These are phyloP conservation scores for Seiridium unicorne DNA, from an alignment of 2,329 filamentous ascomycete genomes.

Conservation along the genomic window DNA sequence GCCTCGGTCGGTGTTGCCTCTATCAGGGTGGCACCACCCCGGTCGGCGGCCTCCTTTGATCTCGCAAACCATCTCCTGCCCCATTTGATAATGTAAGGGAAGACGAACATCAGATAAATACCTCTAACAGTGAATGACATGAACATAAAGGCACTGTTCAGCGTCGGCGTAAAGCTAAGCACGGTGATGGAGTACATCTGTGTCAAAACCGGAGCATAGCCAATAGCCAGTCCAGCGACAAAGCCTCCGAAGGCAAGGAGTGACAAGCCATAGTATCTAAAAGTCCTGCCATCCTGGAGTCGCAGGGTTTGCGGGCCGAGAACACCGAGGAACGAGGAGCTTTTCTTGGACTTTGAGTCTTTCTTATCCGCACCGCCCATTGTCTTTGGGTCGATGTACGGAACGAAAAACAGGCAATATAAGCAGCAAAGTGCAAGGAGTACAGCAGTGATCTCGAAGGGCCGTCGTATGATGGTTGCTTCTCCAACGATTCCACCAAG, in stretches of 20 bases:
- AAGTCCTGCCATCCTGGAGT: constrained; percentile 13
- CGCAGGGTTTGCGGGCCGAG: constrained; percentile 17
- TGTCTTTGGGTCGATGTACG: constrained; percentile 20
- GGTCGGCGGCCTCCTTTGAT: background rate
- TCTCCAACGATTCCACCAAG: constrained; percentile 19
- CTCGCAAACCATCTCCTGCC: constrained; percentile 16
- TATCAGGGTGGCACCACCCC: constrained; percentile 7
- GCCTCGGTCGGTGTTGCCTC: constrained; percentile 16
- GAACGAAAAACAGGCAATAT: constrained; percentile 16
- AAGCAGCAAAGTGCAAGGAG: constrained; percentile 14
- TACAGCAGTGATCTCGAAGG: constrained; percentile 19
- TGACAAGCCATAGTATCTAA: constrained; percentile 16
- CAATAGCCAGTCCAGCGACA: constrained; percentile 19
- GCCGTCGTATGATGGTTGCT: constrained; percentile 14
- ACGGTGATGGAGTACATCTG: constrained; percentile 23
- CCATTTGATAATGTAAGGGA: constrained; percentile 20
- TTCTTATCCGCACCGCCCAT: constrained; percentile 11
- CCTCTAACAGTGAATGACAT: constrained; percentile 17
- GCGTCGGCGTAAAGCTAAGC: constrained; percentile 18
- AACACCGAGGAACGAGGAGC: constrained; percentile 12
- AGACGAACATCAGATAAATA: constrained; percentile 23
- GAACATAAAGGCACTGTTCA: constrained; percentile 20
- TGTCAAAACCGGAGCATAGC: constrained; percentile 19
- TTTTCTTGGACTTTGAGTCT: constrained; percentile 11
- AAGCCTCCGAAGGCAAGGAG: constrained; percentile 21